Evolutionary conservation across 768 basidiomycete species (phyloP).

Genomic region (Tylopilus rubrobrunneus): DNA sequence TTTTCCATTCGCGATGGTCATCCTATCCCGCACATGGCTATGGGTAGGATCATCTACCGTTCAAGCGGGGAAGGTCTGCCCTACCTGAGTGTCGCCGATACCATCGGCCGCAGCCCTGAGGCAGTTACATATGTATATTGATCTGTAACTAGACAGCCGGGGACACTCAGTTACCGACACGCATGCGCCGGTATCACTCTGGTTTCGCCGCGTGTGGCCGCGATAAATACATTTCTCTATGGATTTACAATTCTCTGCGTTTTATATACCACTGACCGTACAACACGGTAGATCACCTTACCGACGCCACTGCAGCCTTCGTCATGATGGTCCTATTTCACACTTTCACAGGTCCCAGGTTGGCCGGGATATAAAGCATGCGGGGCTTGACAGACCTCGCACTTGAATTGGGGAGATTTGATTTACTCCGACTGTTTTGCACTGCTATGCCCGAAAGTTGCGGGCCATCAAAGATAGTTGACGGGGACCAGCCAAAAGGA

Average conservation of each 20-base stretch:
- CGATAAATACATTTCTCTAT: neutral
- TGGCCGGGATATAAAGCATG: neutral
- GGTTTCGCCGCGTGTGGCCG: neutral
- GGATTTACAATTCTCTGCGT: neutral
- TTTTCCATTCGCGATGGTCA: conserved; percentile 1
- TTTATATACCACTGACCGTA: neutral
- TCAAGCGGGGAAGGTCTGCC: neutral
- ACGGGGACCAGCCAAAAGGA: neutral
- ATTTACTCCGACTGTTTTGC: neutral
- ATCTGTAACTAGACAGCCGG: conserved; percentile 3
- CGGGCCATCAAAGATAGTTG: neutral
- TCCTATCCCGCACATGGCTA: neutral
- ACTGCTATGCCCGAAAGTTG: neutral
- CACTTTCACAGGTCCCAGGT: no score
- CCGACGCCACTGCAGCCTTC: conserved; percentile 9
- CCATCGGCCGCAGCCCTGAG: conserved; percentile 16
- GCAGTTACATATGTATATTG: conserved; percentile 3
- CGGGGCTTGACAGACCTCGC: neutral
- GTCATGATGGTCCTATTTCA: no score
- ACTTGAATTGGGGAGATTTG: neutral
- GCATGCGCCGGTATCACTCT: neutral
- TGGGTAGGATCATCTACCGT: neutral
- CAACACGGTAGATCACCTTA: neutral
- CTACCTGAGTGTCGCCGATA: conserved; percentile 9
- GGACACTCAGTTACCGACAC: neutral